Conservation (phyloP, 2,329 filamentous ascomycete genomes). For the Phialophora tarda region DNA sequence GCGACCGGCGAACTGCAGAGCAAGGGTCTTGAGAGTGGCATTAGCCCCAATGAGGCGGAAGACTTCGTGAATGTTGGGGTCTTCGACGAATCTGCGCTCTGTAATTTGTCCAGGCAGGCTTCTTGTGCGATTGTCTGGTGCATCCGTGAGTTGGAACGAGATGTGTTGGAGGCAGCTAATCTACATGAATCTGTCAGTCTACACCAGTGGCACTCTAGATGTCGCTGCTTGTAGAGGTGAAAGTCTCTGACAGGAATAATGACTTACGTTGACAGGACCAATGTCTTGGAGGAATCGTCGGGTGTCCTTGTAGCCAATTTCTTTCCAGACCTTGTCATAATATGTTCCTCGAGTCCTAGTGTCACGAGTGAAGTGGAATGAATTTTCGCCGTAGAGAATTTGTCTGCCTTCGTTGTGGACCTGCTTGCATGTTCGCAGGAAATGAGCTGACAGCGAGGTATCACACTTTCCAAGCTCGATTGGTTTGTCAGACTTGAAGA, state of each 20-base stretch:
- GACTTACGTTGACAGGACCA: slow-evolving; percentile 50
- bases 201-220: not conserved
- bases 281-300: slow-evolving; percentile 55
- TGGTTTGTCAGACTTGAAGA: slow-evolving; percentile 46
- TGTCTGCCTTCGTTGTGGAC: slow-evolving; percentile 54
- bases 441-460: slow-evolving; percentile 51
- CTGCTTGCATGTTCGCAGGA: slow-evolving; percentile 55
- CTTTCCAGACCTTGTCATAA: slow-evolving; percentile 50
- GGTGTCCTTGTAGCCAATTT: slow-evolving; percentile 56
- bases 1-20: slow-evolving; percentile 52
- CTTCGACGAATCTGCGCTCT: slow-evolving; percentile 54
- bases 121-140: slow-evolving; percentile 43
- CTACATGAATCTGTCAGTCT: slow-evolving; percentile 1
- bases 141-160: slow-evolving; percentile 54
- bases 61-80: slow-evolving; percentile 53
- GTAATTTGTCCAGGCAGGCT: slow-evolving; percentile 41
- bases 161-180: slow-evolving; percentile 53
- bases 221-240: not conserved
- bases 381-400: slow-evolving; percentile 58
- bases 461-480: slow-evolving; percentile 47
- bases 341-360: slow-evolving; percentile 46
- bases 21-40: slow-evolving; percentile 51
- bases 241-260: not conserved
- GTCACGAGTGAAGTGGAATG: slow-evolving; percentile 52
- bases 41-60: slow-evolving; percentile 51